phyloP scores from a whole-genome alignment of 768 basidiomycete species.

The Podaxis sp. region DNA sequence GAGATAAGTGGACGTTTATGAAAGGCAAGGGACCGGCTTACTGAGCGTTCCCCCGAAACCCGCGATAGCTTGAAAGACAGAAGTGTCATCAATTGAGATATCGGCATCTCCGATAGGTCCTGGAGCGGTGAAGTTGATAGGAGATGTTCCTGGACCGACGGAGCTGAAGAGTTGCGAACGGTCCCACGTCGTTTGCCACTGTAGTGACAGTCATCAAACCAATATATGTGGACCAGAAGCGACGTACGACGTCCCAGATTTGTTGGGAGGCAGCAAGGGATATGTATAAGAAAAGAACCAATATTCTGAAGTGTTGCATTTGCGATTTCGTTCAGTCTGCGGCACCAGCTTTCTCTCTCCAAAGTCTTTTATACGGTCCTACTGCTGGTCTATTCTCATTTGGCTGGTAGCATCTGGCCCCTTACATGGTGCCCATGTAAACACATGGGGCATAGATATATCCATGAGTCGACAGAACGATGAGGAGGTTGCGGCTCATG shows the following conservation, averaged over 20 bases:
- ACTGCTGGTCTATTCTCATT: background rate
- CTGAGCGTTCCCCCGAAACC: constrained; percentile 70
- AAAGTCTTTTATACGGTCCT: background rate
- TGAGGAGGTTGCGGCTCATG: background rate
- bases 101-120: constrained; percentile 55
- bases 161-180: constrained; percentile 48
- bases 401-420: background rate
- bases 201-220: background rate
- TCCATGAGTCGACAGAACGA: background rate
- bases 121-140: constrained; percentile 57
- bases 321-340: background rate
- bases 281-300: background rate
- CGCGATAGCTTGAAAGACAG: constrained; percentile 55
- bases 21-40: constrained; percentile 20
- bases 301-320: background rate
- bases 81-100: constrained; percentile 53
- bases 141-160: constrained; percentile 25
- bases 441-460: background rate
- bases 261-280: constrained; percentile 36
- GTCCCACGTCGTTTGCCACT: constrained; percentile 64
- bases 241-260: constrained; percentile 50
- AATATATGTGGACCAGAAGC: background rate
- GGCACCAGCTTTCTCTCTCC: background rate
- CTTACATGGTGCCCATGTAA: background rate
- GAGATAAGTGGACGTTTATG: background rate